Evolutionary conservation across 768 basidiomycete species (phyloP), one percentile per base, ranked within the genome.

Genomic region (Suillus alpinus): DNA sequence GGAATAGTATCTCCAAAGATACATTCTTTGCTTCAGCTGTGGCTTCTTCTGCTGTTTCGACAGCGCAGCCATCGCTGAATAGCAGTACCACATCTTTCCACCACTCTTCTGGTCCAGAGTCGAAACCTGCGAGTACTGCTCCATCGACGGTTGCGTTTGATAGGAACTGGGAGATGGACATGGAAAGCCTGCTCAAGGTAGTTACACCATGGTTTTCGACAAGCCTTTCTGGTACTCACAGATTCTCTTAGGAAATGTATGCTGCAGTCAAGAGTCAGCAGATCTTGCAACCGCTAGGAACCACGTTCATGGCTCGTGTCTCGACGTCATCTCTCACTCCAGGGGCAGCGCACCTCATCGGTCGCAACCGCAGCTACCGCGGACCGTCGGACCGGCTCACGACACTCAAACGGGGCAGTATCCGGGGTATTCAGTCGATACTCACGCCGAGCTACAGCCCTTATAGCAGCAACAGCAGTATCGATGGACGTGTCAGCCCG

Each of bases 401-500:
- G 14, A 89, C 84, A 5, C 76, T 94, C 64, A 98, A 98, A 76
- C 86, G 97, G 39, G 91, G 92, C 26, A 97, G 95, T 69, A 91
- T 98, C 50, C 85, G 95, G 20, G 94, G 95, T 1, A 76, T 94
- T 55, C 91, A 92, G 60, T 87, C 90, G 6, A 87, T 98, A 59
- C 77, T 95, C 14, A 81, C 80, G 50, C 76, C 83, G 18, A 89
- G 85, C n/a, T 73, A 77, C 56, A 94, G 90, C 68, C 92, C 92
- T 7, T 94, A 94, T 68, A 92, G 91, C 67, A 92, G 89, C 66
- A 89, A 86, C 66, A 88, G 87, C 71, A 90, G 86, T 65, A 83
- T 89, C 60, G 92, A 95, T 68, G 94, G 96, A 1, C 84, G 94
- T 26, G 82, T 88, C n/a, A 97, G 95, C 71, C 97, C 96, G 6